Base-by-base conservation (phyloP, 176 grass and related monocot genomes). In the Bolboschoenus planiculmis region DNA sequence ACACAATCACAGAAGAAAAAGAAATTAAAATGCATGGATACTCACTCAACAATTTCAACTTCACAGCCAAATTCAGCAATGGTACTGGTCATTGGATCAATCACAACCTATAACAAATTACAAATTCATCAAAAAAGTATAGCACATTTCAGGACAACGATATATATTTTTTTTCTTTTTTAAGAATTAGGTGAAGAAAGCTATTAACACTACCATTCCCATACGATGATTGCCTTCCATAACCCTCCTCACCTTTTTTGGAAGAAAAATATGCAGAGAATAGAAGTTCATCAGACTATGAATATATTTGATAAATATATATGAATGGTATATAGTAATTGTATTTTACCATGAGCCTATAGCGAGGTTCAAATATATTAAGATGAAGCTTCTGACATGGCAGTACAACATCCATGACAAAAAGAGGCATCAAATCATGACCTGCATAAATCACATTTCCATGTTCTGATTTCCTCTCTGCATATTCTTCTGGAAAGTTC, bases 301-400 rank as follows among this genome's bases (percentile, higher is more conserved):
- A 88, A 84, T 79, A 79, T 15, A 84, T 70, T 31, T 72, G 0
- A 86, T 23, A 86, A 81, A 82, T 55, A 20, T 36, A 46, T 43
- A 36, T 46, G 26, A 84, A 83, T 70, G 50, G 42, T 31, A 23
- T 23, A 50, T 50, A 31, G 72, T 79, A 67, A 53, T 34, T 51
- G 31, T 62, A 71, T 83, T 64, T 73, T 93, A 99, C 96, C 96
- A 99, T 99, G 51, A 99, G 77, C 63, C 96, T 95, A 87, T 99
- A 99, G 87, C 96, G 96, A 90, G 96, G 96, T 86, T 99, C 96
- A 91, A 99, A 95, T 91, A 99, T 99, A 83, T 99, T 95, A 76
- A 99, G 83, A 85, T 91, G 87, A 88, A 99, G 90, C 83, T 95
- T 99, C 87, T 99, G 96, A 83, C 86, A 89, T 44, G 96, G 96